Evolutionary conservation across 306 rosid genomes (phyloP).

Genomic region (Urtica urens): DNA sequence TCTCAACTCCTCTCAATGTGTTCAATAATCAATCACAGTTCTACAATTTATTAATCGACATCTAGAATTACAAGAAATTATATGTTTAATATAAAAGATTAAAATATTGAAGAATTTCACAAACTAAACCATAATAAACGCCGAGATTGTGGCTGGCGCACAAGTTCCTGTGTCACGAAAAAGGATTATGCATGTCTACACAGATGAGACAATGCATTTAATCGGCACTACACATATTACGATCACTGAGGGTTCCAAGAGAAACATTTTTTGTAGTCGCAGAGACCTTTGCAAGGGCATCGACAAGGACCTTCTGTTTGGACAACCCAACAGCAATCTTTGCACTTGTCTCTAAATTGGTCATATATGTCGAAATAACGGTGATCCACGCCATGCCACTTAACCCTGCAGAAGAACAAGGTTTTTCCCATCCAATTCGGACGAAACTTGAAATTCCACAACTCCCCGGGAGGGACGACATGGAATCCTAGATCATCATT

Average conservation of each 20-base stretch:
- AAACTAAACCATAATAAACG: no score
- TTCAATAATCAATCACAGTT: no score
- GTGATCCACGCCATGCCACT: background rate
- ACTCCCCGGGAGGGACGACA: background rate
- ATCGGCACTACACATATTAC: background rate
- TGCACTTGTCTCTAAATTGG: background rate
- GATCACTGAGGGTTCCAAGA: background rate
- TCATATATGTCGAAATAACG: constrained; percentile 1
- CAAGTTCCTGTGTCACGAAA: no score
- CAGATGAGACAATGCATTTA: no score
- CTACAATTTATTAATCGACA: no score
- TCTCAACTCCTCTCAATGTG: no score
- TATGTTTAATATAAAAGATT: no score
- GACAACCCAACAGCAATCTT: background rate
- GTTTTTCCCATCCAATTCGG: background rate
- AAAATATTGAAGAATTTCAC: no score
- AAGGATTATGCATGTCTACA: no score
- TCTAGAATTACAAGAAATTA: no score
- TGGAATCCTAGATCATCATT: constrained; percentile 2
- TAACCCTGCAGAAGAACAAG: background rate
- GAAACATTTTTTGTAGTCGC: background rate
- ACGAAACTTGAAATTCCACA: background rate
- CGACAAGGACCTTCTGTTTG: background rate
- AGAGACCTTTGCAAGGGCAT: background rate
- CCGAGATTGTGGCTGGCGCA: no score